Evolutionary conservation across 2,329 filamentous ascomycete genomes (phyloP), one percentile per base, ranked within the genome.

Genomic region (Sclerotinia sclerotiorum): DNA sequence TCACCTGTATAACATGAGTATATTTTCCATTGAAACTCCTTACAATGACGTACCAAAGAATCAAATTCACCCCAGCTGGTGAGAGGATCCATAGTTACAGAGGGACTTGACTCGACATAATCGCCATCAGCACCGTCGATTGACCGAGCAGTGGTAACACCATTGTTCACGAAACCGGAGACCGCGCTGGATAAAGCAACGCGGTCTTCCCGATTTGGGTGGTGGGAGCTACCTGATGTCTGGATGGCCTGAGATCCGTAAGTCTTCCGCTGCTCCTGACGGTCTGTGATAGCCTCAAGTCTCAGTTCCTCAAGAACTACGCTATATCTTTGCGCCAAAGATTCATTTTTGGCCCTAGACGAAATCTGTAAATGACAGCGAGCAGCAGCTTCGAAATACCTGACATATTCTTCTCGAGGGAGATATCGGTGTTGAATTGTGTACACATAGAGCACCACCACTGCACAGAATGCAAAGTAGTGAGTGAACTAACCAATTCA

Each of bases 391-490:
- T 76, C 70, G 24, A 82, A 78, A 39, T 79, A 78, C 0, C 68
- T 65, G 5, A 74, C 69, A 68, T 78, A 79, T 2, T 71, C 73
- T 35, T 76, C 74, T 46, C 74, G 70, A 3, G 74, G 71, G 4
- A 73, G 69, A 5, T 74, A 70, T 1, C 77, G 70, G 44, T 79
- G 74, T 54, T 81, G 81, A 13, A 83, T 82, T 5, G 78, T 78
- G 54, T 80, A 81, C 5, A 83, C 78, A 67, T 83, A 83, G 2
- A 83, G 73, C 0, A 83, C 77, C 1, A 82, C 80, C 3, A 81
- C 79, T 0, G 81, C 82, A 17, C 76, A 81, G 56, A 83, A 83
- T 1, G 79, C 81, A 65, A 80, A 81, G 66, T 83, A 83, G 32
- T 80, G 80, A 0, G 76, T 78, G 56, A 79, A 79, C 77, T 79